Base-by-base conservation (phyloP, 768 basidiomycete genomes). In the Leccinum pellstonianum region DNA sequence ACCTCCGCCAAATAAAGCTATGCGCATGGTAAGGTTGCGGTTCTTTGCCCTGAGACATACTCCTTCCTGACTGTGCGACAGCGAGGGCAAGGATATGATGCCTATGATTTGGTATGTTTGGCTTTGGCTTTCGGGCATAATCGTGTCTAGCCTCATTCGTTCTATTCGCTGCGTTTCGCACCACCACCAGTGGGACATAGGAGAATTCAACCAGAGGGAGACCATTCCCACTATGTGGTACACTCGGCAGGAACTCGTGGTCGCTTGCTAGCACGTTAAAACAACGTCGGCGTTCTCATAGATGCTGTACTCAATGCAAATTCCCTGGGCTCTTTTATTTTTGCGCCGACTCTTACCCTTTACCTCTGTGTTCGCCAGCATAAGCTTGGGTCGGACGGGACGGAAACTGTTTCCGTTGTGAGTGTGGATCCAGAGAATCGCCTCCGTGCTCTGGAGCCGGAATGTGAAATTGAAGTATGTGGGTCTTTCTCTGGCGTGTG, bases 251-350 rank as follows among this genome's bases (percentile, higher is more conserved):
- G 89, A 96, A 60, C 81, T 95, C 27, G 68, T 93, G 1, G 67
- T 76, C 12, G 91, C 91, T 23, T 88, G 89, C 67, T 76, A n/a
- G 94, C 93, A 3, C 81, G 80, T 64, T 75, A 81, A 60, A 81
- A 85, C 64, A 86, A 86, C 5, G 82, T 98, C n/a, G 86, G 89
- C 64, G 81, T 93, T 38, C 74, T 93, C 25, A 86, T 95, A 52
- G 94, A 96, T 65, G 93, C 93, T 1, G 91, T 98, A 6, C 79
- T 98, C 60, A 95, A 95, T 73, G 94, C 94, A 62, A 69, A 77
- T 59, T 61, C 50, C 29, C 35, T 27, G 14, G 29, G 23, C 41
- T 23, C 53, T 48, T 57, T 59, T 31, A 46, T 12, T 55, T 17
- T 23, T 23, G 35, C 11, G 14, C 31, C 47, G 35, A 66, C 19